These are phyloP conservation scores for Emericellopsis atlantica DNA, from an alignment of 2,329 filamentous ascomycete species.

Conservation along the genomic window DNA sequence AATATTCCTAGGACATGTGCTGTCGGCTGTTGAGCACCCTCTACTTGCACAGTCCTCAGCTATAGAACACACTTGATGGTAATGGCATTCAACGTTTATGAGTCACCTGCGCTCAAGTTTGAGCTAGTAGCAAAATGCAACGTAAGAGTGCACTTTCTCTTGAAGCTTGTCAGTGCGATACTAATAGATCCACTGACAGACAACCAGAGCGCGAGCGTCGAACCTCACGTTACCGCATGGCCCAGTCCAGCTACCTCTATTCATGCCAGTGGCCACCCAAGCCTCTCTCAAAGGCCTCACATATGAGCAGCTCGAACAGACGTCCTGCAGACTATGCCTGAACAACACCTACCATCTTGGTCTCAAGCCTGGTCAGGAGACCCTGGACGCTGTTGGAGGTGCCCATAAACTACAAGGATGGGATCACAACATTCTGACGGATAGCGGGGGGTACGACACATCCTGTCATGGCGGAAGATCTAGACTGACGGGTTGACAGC, in stretches of 20 bases:
- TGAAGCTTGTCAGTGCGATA: slow-evolving; percentile 4
- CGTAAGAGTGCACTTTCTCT: slow-evolving; percentile 33
- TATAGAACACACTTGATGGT: slow-evolving; percentile 7
- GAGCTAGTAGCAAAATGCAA: slow-evolving; percentile 70
- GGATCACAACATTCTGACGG: slow-evolving; percentile 88
- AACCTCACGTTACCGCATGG: slow-evolving; percentile 84
- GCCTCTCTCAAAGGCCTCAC: slow-evolving; percentile 91
- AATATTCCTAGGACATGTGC: too few relatives aligned
- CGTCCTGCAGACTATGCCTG: slow-evolving; percentile 78
- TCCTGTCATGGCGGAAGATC: too few relatives aligned
- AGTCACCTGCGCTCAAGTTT: slow-evolving; percentile 59
- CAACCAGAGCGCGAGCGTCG: slow-evolving; percentile 86
- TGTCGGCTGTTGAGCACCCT: too few relatives aligned
- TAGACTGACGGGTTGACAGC: slow-evolving; percentile 27
- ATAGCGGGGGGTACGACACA: slow-evolving; percentile 52
- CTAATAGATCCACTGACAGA: slow-evolving; percentile 35
- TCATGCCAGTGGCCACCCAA: slow-evolving; percentile 98
- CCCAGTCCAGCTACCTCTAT: slow-evolving; percentile 77
- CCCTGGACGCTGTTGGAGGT: slow-evolving; percentile 76
- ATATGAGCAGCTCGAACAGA: slow-evolving; percentile 80
- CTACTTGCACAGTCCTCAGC: background rate
- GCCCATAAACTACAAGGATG: slow-evolving; percentile 93
- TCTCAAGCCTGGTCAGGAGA: slow-evolving; percentile 84
- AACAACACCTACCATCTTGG: slow-evolving; percentile 98
- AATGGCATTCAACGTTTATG: slow-evolving; percentile 39